phyloP scores from a whole-genome alignment of 208 protist genomes.

The Crithidia brevicula region DNA sequence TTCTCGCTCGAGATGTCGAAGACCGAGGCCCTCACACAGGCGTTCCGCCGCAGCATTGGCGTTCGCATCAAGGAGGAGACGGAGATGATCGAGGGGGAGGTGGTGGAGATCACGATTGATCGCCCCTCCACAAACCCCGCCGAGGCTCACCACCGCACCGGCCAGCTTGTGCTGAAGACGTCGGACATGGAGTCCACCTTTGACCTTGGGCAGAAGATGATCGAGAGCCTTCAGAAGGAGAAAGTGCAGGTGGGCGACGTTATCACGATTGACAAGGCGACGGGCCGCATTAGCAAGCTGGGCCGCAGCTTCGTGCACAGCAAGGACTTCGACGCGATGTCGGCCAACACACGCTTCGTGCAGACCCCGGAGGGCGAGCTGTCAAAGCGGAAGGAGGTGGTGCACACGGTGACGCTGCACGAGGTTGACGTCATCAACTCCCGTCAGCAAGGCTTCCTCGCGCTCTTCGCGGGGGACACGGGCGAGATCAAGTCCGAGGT shows the following conservation, averaged over 20 bases:
- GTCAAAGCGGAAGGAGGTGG: constrained; percentile 99
- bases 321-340: constrained; percentile 97
- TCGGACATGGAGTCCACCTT: constrained; percentile 99
- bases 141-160: constrained; percentile 92
- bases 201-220: constrained; percentile 99
- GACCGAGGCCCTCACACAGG: constrained; percentile 99
- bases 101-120: constrained; percentile 99
- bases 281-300: constrained; percentile 97
- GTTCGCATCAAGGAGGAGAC: constrained; percentile 99
- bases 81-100: constrained; percentile 99
- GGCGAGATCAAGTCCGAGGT: constrained; percentile 99
- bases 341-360: constrained; percentile 95
- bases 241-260: constrained; percentile 99
- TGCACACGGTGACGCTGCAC: constrained; percentile 99
- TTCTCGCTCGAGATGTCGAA: constrained; percentile 99
- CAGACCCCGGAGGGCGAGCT: constrained; percentile 99
- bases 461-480: constrained; percentile 99
- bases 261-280: constrained; percentile 99
- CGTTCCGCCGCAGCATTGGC: constrained; percentile 98
- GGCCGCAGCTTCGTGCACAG: constrained; percentile 97
- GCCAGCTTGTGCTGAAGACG: constrained; percentile 99
- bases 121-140: constrained; percentile 94
- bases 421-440: constrained; percentile 99
- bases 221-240: constrained; percentile 99
- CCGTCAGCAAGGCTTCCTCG: constrained; percentile 99